Evolutionary conservation across 208 protist genomes (phyloP).

Genomic region (Dictyostelium gargantuum): DNA sequence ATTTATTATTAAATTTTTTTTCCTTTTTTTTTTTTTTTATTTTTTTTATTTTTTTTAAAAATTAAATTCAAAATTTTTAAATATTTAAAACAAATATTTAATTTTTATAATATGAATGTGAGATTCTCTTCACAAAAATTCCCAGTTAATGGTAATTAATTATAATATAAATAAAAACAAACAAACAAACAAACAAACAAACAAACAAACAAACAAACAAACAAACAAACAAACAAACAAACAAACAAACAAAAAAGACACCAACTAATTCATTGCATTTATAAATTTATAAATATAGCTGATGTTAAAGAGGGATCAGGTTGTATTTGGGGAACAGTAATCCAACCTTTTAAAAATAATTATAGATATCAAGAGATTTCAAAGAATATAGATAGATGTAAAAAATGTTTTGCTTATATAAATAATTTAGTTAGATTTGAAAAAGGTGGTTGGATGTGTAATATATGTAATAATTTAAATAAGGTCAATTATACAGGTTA

Average conservation of each 20-base stretch:
- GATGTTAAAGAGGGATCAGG: background rate
- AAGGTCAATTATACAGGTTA: background rate
- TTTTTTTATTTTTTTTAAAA: no score
- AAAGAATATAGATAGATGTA: conserved; percentile 24
- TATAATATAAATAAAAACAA: background rate
- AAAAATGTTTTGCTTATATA: conserved; percentile 41
- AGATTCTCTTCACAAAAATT: background rate
- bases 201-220: background rate
- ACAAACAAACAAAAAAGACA: no score
- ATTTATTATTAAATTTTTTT: no score
- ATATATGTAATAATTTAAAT: background rate
- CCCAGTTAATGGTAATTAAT: background rate
- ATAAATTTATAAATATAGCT: background rate
- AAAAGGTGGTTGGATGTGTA: background rate
- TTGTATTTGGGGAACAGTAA: conserved; percentile 12
- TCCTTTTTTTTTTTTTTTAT: no score
- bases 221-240: background rate
- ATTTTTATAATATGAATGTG: no score
- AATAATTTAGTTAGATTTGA: background rate
- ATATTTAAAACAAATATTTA: no score
- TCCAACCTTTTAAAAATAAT: conserved; percentile 44
- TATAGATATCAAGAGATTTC: background rate
- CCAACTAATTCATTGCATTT: no score
- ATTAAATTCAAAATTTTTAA: no score
- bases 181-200: background rate